Evolutionary conservation across 352 stramenopile species (phyloP), one percentile per base, ranked within the genome.

Genomic region (Phytophthora boehmeriae): DNA sequence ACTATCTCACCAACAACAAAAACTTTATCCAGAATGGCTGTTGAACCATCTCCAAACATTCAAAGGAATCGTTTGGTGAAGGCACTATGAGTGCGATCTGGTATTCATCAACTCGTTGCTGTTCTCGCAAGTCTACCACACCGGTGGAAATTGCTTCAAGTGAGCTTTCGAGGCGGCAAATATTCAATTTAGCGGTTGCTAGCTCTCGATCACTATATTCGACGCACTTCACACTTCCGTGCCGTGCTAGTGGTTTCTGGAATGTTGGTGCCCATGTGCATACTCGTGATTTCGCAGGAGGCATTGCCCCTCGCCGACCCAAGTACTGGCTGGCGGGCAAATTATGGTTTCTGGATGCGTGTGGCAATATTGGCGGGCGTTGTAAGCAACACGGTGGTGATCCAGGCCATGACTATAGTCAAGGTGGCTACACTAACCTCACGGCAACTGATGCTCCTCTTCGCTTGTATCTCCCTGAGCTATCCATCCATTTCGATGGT

Each of bases 321-420:
- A 19, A 34, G 14, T 14, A 11, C 23, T 13, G 54, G 60, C 1
- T 68, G 60, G 60, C 30, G n/a, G n/a, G 39, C 19, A 5, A 64
- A 59, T 13, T 59, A 54, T 35, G 54, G 54, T 8, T 68, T 68
- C 13, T 68, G 60, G 60, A 14, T 64, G 10, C 46, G 53, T 16
- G 60, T 68, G 4, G 60, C 52, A 2, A 63, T 68, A 27, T 10
- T 63, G 6, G 20, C 59, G 2, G 59, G 52, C 5, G 46, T 68
- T 10, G 44, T 57, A 4, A 63, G 59, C 32, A 45, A 28, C 16
- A 49, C 52, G 1, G 4, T 58, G 1, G 59, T 13, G 0, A 34
- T 53, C 17, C 44, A 63, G 4, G 45, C 38, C 1, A 61, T 51
- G n/a, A 20, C 14, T 23, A 67, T 67, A 0, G 23, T 62, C 9